Evolutionary conservation across 768 basidiomycete genomes (phyloP), one percentile per base, ranked within the genome.

Genomic region (Boletus sensibilis): DNA sequence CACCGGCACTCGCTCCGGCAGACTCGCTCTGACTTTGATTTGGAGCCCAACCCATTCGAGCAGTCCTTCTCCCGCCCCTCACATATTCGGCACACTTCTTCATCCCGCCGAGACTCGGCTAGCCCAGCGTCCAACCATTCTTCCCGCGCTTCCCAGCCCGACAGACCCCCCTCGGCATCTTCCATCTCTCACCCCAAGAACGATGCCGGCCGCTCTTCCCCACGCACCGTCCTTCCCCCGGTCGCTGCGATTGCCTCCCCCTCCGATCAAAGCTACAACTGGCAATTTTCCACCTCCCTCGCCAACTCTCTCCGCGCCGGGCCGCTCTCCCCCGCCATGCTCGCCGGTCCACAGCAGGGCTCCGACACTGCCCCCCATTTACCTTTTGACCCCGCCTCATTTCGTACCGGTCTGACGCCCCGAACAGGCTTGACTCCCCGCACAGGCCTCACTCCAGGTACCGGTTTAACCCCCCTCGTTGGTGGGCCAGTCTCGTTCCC

Each of bases 241-340:
- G 79, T 94, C 53, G 86, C 89, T 14, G 78, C 88, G 52, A 86
- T 94, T 56, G 83, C 88, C 1, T 83, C 84, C 8, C 79, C 80
- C 10, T 75, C 77, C 21, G 82, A 79, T 52, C 70, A 73, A 5
- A 70, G 72, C 23, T 82, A 81, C 56, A 71, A 70, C 54, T 85
- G 93, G 90, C 81, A 78, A 35, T 85, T 85, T 68, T 79, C 82
- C 40, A 72, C 81, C 14, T 79, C 85, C 41, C 75, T 87, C 47
- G 73, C 79, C 41, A 89, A 89, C 72, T 94, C 92, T 3, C 84
- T 98, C 34, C 86, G 96, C 44, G 83, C 94, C 0, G 96, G 95
- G 5, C 96, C 96, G 1, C 86, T 98, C 52, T 94, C 92, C 6
- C 96, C 96, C 31, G 94, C 96, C 52, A 96, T 98, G 92, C 87